These are phyloP conservation scores for Rhodomyrtus tomentosa DNA, from an alignment of 345 rosid species.

Conservation along the genomic window DNA sequence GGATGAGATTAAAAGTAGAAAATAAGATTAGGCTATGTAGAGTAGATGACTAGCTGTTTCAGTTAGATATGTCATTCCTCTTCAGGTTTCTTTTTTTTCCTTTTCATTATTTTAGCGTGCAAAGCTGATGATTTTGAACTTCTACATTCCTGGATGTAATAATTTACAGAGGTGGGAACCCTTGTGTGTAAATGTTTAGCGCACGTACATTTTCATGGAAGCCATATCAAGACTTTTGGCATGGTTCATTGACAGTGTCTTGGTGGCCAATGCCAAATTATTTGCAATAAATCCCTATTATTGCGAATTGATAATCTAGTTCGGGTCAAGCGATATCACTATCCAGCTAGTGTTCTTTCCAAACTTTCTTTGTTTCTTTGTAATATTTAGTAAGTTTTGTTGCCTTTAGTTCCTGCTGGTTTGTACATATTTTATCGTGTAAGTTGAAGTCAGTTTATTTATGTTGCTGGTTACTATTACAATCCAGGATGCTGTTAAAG, in stretches of 20 bases:
- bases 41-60: neutral
- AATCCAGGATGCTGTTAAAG: conserved; percentile 72
- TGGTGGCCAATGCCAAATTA: neutral
- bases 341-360: neutral
- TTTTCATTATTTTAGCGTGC: neutral
- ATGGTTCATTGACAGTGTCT: neutral
- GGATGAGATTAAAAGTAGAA: neutral
- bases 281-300: neutral
- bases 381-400: neutral
- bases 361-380: neutral
- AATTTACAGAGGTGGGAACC: neutral
- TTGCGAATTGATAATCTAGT: neutral
- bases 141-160: neutral
- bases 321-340: neutral
- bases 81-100: neutral
- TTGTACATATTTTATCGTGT: neutral
- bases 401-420: neutral
- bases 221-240: neutral
- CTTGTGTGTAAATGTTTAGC: neutral
- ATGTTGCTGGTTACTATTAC: neutral
- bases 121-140: neutral
- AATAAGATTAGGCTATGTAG: neutral
- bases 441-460: neutral
- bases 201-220: neutral
- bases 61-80: neutral